Conservation (phyloP, 495 filamentous ascomycete species). For the Pseudomonodictys pantanalensis region DNA sequence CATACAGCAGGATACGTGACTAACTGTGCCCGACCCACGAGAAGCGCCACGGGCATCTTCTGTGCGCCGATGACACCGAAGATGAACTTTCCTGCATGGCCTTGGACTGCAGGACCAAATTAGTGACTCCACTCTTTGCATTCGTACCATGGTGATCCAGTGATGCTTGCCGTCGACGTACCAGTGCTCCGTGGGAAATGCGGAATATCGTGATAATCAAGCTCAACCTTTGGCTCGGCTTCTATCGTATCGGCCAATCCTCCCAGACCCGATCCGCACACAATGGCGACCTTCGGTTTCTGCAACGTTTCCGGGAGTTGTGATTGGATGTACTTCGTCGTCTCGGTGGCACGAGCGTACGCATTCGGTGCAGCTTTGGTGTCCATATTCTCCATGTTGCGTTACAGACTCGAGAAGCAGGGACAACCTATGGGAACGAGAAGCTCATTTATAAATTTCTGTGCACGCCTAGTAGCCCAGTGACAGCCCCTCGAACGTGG, state of each 20-base stretch:
- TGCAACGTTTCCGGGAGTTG: conserved; percentile 48
- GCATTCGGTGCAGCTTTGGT: conserved; percentile 8
- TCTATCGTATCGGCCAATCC: conserved; percentile 62
- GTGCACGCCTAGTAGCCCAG: background rate
- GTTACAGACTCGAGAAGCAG: background rate
- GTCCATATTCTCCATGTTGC: conserved; percentile 20
- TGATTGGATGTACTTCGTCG: conserved; percentile 32
- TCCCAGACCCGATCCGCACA: conserved; percentile 72
- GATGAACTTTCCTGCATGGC: conserved; percentile 73
- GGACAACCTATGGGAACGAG: background rate
- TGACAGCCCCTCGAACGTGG: no score
- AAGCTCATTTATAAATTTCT: background rate
- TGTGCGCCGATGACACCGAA: conserved; percentile 60
- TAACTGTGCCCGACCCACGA: conserved; percentile 74
- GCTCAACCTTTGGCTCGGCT: conserved; percentile 51
- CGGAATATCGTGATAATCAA: conserved; percentile 61
- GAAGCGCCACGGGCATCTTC: conserved; percentile 61
- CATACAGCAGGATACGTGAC: conserved; percentile 35
- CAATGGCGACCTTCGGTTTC: conserved; percentile 61
- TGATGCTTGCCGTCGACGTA: conserved; percentile 37
- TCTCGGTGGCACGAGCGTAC: conserved; percentile 38
- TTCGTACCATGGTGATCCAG: background rate
- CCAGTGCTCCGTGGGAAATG: conserved; percentile 65
- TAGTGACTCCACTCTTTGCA: background rate
- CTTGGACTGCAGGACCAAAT: conserved; percentile 49